Evolutionary conservation across 2,329 filamentous ascomycete genomes (phyloP).

Genomic region (Fusarium continuum): DNA sequence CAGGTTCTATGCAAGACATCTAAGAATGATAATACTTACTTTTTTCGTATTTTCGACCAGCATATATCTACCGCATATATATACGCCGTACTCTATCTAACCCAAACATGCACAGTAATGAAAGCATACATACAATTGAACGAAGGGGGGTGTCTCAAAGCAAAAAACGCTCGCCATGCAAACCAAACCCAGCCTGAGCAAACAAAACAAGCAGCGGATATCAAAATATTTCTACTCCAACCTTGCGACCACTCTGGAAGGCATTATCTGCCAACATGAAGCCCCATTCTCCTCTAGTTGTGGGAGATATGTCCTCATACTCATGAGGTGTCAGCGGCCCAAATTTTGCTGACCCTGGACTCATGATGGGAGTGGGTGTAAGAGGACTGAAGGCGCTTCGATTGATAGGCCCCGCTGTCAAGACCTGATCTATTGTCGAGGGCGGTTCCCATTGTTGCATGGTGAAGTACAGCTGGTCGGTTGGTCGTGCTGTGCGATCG

Average conservation of each 20-base stretch:
- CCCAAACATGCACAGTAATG: conserved; percentile 12
- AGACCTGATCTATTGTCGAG: conserved; percentile 57
- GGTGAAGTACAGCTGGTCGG: conserved; percentile 43
- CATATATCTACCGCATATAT: neutral
- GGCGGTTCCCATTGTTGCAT: conserved; percentile 44
- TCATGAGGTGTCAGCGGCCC: conserved; percentile 66
- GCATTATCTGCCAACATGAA: conserved; percentile 64
- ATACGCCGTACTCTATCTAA: conserved; percentile 21
- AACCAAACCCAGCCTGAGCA: neutral
- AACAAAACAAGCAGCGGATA: neutral
- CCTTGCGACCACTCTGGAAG: conserved; percentile 56
- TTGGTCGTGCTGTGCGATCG: conserved; percentile 52
- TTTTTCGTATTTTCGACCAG: neutral
- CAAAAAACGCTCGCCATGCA: conserved; percentile 18
- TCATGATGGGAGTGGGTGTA: conserved; percentile 37
- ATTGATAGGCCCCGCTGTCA: conserved; percentile 44
- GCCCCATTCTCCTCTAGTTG: conserved; percentile 70
- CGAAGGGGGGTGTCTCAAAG: conserved; percentile 17
- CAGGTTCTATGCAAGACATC: conserved; percentile 13
- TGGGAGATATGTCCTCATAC: conserved; percentile 70
- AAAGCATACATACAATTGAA: conserved; percentile 8
- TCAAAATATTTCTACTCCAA: conserved; percentile 54
- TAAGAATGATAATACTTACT: conserved; percentile 16
- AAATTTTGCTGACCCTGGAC: conserved; percentile 41
- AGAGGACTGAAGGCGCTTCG: conserved; percentile 36